Base-by-base conservation (phyloP, 805 yeast species). In the Yarrowia sp. region DNA sequence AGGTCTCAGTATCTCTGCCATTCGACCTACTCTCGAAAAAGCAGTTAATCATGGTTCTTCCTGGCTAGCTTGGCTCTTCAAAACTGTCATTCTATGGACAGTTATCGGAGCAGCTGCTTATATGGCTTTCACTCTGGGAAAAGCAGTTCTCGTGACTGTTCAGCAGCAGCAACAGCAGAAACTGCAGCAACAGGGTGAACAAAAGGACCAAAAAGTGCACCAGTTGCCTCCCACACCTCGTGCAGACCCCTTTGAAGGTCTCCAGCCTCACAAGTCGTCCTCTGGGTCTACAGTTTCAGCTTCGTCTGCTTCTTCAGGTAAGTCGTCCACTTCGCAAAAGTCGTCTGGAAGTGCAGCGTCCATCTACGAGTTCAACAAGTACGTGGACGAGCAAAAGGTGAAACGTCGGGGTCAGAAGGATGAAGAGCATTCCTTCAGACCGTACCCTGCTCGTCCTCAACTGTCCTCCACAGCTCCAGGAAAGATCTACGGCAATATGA, bases 351-450 rank as follows among this genome's bases (percentile, higher is more conserved):
- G 65, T 12, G 52, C 65, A 14, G 65, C 50, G 4, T 59, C 65
- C 41, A 59, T 59, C 65, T 45, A 59, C 52, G 50, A 59, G 52
- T 59, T 59, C 52, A 59, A 59, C 65, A 59, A 43, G 40, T 59
- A 43, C 41, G 52, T 59, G 42, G 65, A 59, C 14, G 52, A 45
- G 14, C 65, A 59, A 16, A 45, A 43, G 35, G 42, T 43, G 32
- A 35, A 43, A 4, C 16, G 65, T 16, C n/a, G 52, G 8, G 65
- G 65, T 35, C 65, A 59, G 19, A 59, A 49, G 38, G 67, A 63
- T 26, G 56, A 63, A 15, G 67, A 63, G 8, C 67, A 63, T 10
- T 48, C 67, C 8, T 63, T 63, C 22, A 48, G 67, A 41, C 67
- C 67, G 12, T 63, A 63, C 22, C 67, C 65, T 35, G 45, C 67